Evolutionary conservation across 345 rosid species (phyloP).

Genomic region (Populus deltoides): DNA sequence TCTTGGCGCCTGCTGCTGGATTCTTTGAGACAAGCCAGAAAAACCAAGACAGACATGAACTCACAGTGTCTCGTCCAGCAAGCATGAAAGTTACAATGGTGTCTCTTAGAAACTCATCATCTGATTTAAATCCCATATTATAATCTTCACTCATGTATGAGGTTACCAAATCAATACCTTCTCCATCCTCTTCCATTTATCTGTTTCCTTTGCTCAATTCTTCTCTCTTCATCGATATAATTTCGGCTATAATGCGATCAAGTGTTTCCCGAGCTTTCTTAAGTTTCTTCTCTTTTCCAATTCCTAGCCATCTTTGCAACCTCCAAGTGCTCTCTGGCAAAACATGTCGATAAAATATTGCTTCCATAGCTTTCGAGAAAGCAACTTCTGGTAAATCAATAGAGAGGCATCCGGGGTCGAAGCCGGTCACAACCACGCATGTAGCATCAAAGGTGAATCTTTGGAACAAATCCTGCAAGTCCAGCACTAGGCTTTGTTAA

Average conservation of each 20-base stretch:
- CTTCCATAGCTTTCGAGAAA: constrained; percentile 20
- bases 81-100: constrained; percentile 30
- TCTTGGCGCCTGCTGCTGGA: constrained; percentile 27
- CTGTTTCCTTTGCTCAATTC: constrained; percentile 8
- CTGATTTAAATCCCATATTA: constrained; percentile 3
- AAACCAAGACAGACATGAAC: constrained; percentile 49
- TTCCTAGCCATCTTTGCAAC: constrained; percentile 9
- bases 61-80: constrained; percentile 46
- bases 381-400: neutral
- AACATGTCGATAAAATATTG: constrained; percentile 12
- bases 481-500: neutral
- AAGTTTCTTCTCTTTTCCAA: constrained; percentile 7
- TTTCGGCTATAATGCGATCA: constrained; percentile 1
- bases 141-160: constrained; percentile 25
- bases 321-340: constrained; percentile 9
- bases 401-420: constrained; percentile 19
- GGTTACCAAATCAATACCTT: constrained; percentile 23
- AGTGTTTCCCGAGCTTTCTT: neutral
- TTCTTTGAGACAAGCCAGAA: constrained; percentile 41
- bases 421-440: constrained; percentile 5
- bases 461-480: constrained; percentile 22
- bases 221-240: constrained; percentile 33
- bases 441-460: constrained; percentile 25
- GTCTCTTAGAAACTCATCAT: constrained; percentile 38
- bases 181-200: neutral